Evolutionary conservation across 805 yeast genomes (phyloP), one percentile per base, ranked within the genome.

Genomic region (Suhomyces sp.): DNA sequence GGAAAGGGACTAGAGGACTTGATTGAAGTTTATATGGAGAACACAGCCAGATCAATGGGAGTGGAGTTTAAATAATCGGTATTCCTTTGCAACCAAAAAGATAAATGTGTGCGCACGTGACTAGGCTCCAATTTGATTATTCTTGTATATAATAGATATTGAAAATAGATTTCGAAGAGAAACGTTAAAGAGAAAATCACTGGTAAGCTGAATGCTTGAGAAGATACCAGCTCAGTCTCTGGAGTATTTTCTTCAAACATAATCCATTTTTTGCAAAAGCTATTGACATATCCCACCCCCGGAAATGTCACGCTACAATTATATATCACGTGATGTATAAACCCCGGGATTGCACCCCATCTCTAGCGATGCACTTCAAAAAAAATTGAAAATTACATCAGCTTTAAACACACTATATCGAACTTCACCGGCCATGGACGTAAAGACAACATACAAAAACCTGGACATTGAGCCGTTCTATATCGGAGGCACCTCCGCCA

Each of bases 401-500:
- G n/a, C n/a, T n/a, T n/a, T n/a, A n/a, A n/a, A n/a, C n/a, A n/a
- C n/a, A n/a, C n/a, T n/a, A n/a, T n/a, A n/a, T n/a, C n/a, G n/a
- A n/a, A 10, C 31, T 17, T 11, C 28, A 13, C 11, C 28, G n/a
- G 15, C 18, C 33, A 47, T 44, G 48, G 48, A 48, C 32, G 38
- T 68, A 21, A 67, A 60, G 39, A 65, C 72, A 4, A 61, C 74
- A 14, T 76, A 68, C 46, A 62, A 57, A 36, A 63, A 70, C 42
- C 50, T 48, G 8, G 74, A 77, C 36, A 70, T 91, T 25, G 80
- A 77, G 34, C 98, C 98, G 11, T 81, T 90, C 48, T 93, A 87
- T 56, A 77, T 86, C 11, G 96, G 97, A 18, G 87, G 93, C 5
- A 77, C 93, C 2, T 68, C 81, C 19, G 93, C 88, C 2, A 68